Conservation (phyloP, 805 yeast genomes). For the Wickerhamomyces bovis region DNA sequence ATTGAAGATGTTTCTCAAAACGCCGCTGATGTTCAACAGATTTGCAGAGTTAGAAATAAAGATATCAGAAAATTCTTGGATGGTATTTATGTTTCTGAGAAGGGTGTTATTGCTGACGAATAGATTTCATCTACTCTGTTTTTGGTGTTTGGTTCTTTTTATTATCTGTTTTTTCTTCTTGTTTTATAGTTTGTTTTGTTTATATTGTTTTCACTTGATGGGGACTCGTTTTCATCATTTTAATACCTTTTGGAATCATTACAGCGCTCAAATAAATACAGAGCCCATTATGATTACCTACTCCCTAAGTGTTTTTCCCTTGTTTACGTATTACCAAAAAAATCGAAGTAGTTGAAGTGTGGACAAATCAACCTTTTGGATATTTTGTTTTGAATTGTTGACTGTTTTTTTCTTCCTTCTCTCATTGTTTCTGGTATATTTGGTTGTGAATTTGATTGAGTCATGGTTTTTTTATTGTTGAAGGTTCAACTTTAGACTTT, state of each 20-base stretch:
- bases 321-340: background rate
- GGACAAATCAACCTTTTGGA: background rate
- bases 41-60: conserved; percentile 98
- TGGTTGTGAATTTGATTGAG: background rate
- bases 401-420: background rate
- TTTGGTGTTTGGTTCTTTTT: background rate
- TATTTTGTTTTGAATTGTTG: background rate
- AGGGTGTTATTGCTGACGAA: conserved; percentile 71
- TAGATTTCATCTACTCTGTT: conserved; percentile 12
- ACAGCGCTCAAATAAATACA: conserved; percentile 11
- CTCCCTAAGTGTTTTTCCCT: background rate
- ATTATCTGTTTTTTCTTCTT: background rate
- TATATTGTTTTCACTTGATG: background rate
- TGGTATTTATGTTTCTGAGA: conserved; percentile 98
- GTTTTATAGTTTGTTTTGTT: conserved; percentile 1
- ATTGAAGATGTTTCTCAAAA: conserved; percentile 96
- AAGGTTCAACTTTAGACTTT: background rate
- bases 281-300: conserved; percentile 13
- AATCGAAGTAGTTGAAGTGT: background rate
- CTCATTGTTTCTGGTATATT: background rate
- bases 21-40: conserved; percentile 97
- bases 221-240: background rate
- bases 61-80: conserved; percentile 99
- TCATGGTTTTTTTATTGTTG: background rate
- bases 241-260: conserved; percentile 7